Conservation (phyloP, 345 rosid genomes). For the Ceriops tagal region DNA sequence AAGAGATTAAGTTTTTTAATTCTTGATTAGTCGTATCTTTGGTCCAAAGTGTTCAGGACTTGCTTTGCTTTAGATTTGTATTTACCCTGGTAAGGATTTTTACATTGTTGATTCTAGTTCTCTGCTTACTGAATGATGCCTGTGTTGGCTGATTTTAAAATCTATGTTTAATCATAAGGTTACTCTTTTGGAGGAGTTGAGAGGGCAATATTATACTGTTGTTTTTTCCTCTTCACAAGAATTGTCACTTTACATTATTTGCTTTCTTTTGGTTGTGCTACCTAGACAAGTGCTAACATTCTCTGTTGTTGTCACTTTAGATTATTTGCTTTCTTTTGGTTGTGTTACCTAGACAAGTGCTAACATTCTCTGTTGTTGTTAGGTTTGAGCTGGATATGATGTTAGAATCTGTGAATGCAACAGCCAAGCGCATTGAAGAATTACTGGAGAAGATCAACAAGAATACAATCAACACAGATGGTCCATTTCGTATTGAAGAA, state of each 20-base stretch:
- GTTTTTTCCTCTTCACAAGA: background rate
- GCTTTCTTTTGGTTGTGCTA: slow-evolving; percentile 4
- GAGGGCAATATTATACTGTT: background rate
- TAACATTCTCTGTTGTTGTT: slow-evolving; percentile 25
- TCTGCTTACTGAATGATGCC: background rate
- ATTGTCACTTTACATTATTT: slow-evolving; percentile 7
- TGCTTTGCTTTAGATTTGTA: no score
- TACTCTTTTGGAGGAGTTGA: background rate
- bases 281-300: slow-evolving; percentile 11
- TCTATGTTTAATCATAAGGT: background rate
- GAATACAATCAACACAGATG: slow-evolving; percentile 53
- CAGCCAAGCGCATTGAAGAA: slow-evolving; percentile 83
- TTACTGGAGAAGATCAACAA: slow-evolving; percentile 65
- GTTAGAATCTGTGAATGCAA: slow-evolving; percentile 81
- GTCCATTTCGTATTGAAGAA: slow-evolving; percentile 62
- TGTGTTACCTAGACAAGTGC: slow-evolving; percentile 7
- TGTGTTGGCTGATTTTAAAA: background rate
- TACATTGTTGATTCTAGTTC: background rate
- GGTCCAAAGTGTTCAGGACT: no score
- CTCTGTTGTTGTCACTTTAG: slow-evolving; percentile 18
- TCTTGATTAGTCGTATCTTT: background rate
- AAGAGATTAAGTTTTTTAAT: background rate
- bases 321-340: slow-evolving; percentile 6
- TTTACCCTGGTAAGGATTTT: no score
- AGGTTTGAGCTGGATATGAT: slow-evolving; percentile 99